Evolutionary conservation across 1,284 basidiomycete genomes (phyloP).

Genomic region (Leucoagaricus sp.): DNA sequence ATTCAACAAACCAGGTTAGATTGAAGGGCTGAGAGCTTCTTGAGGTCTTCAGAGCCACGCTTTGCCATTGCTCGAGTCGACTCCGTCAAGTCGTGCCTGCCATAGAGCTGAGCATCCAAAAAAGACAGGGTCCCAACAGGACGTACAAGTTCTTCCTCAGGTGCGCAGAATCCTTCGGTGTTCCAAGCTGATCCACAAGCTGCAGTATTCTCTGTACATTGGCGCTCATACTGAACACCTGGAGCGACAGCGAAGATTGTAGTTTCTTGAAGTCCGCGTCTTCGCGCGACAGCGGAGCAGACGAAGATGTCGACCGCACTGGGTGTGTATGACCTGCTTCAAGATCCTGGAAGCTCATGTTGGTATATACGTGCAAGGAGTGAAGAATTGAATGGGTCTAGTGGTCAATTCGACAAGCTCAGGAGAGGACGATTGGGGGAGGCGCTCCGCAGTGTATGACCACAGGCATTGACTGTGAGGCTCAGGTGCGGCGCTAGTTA

Average conservation of each 20-base stretch:
- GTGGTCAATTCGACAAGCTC: not conserved
- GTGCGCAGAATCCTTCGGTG: constrained; percentile 70
- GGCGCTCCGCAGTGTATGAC: no score
- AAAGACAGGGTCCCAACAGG: constrained; percentile 4
- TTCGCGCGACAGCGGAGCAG: constrained; percentile 57
- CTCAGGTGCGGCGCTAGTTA: no score
- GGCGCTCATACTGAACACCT: constrained; percentile 98
- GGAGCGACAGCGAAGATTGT: constrained; percentile 87
- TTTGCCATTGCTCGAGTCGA: constrained; percentile 94
- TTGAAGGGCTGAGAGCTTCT: constrained; percentile 78
- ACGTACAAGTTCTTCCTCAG: constrained; percentile 82
- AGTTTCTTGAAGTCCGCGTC: constrained; percentile 77
- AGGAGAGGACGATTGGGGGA: no score
- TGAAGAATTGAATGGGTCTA: not conserved
- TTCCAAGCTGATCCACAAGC: constrained; percentile 90
- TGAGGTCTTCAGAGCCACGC: constrained; percentile 89
- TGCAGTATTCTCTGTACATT: constrained; percentile 96
- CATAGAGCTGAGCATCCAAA: not conserved
- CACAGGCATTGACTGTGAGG: no score
- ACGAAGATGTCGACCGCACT: constrained; percentile 38
- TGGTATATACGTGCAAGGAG: not conserved
- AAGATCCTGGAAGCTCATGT: constrained; percentile 81
- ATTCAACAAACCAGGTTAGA: constrained; percentile 52
- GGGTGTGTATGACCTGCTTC: constrained; percentile 62
- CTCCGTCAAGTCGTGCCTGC: constrained; percentile 86